Evolutionary conservation across 768 basidiomycete genomes (phyloP).

Genomic region (Tubosaeta sp.): DNA sequence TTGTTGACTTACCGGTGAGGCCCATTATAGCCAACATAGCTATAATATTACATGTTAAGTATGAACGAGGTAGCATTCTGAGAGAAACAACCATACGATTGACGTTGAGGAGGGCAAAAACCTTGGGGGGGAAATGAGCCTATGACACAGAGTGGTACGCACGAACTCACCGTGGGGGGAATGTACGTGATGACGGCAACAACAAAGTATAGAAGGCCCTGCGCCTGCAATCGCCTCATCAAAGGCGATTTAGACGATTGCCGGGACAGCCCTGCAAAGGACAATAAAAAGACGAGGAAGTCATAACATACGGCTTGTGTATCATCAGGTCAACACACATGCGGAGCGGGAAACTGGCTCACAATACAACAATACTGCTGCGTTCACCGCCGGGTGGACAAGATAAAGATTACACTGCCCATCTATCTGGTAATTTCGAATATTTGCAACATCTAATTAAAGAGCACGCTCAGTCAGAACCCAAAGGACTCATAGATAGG

Average conservation of each 20-base stretch:
- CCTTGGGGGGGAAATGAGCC: constrained; percentile 1
- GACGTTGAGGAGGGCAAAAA: constrained; percentile 8
- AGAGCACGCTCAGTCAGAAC: not conserved
- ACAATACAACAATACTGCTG: constrained; percentile 18
- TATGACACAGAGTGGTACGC: too few species aligned
- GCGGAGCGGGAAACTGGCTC: not conserved
- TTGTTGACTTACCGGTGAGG: constrained; percentile 5
- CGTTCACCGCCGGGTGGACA: not conserved
- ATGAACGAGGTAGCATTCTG: not conserved
- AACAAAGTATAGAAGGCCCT: constrained; percentile 21
- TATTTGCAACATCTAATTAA: constrained; percentile 12
- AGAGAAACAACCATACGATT: not conserved
- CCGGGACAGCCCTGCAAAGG: constrained; percentile 13
- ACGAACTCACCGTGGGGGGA: constrained; percentile 4
- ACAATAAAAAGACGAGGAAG: constrained; percentile 17
- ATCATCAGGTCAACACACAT: not conserved
- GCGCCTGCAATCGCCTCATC: constrained; percentile 12
- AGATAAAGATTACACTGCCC: not conserved
- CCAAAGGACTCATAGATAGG: not conserved
- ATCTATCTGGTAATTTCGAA: not conserved
- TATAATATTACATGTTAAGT: not conserved
- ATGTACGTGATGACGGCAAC: constrained; percentile 17
- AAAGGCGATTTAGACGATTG: constrained; percentile 14
- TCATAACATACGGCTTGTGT: constrained; percentile 21
- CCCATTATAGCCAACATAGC: constrained; percentile 4